Conservation (phyloP, 148 eudicot species). For the Nepenthes mirabilis region DNA sequence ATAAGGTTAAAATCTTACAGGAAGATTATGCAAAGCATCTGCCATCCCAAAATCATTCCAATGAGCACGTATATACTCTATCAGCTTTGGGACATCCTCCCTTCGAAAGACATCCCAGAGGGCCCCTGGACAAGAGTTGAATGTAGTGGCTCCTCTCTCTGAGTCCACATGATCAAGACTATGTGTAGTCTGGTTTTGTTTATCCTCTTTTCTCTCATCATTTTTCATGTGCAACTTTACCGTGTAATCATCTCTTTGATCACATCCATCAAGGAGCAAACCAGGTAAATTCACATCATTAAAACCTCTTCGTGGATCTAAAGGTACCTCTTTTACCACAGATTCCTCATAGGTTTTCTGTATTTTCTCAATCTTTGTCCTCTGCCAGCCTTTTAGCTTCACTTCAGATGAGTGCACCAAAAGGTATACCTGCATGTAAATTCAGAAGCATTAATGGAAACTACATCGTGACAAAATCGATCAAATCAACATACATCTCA, state of each 20-base stretch:
- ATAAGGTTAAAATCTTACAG: conserved; percentile 25
- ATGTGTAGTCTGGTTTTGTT: conserved; percentile 10
- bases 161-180: conserved; percentile 27
- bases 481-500: too few relatives aligned
- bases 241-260: conserved; percentile 19
- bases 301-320: conserved; percentile 20
- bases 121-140: conserved; percentile 42
- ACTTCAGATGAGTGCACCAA: conserved; percentile 64
- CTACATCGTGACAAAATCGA: too few relatives aligned
- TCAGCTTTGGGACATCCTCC: conserved; percentile 64
- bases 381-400: conserved; percentile 33
- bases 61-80: conserved; percentile 43
- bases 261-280: conserved; percentile 18
- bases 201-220: conserved; percentile 25
- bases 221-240: conserved; percentile 25
- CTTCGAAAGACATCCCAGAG: conserved; percentile 88
- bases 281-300: conserved; percentile 18
- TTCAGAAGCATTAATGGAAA: too few relatives aligned
- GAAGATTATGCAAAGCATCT: conserved; percentile 16
- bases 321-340: conserved; percentile 19
- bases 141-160: conserved; percentile 9
- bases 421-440: conserved; percentile 50
- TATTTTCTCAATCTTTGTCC: conserved; percentile 19
- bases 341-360: conserved; percentile 23
- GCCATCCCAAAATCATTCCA: conserved; percentile 38